Base-by-base conservation (phyloP, 2,329 filamentous ascomycete genomes). In the Apiospora kogelbergensis region DNA sequence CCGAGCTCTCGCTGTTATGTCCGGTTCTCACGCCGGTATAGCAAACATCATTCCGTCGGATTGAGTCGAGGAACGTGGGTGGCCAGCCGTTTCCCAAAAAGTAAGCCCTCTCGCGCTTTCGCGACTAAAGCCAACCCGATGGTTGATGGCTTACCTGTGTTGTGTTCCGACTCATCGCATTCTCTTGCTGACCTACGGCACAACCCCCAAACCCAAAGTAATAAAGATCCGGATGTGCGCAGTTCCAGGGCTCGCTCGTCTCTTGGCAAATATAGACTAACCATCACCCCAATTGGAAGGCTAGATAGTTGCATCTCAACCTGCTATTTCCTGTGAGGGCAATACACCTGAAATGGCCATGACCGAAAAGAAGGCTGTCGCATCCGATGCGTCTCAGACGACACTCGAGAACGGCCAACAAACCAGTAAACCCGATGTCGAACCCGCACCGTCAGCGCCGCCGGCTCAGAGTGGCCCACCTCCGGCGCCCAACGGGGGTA, bases 401-500 rank as follows among this genome's bases (percentile, higher is more conserved):
- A 60, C 26, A 33, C 26, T 60, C 53, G 53, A 60, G 53, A 60
- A 60, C 20, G 53, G 26, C 9, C 53, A 37, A 30, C 26, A 60
- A 22, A n/a, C 7, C 20, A 42, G 11, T 13, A 10, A 37, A 11
- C 20, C 7, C 30, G 53, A 60, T 60, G 20, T 60, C 26, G 53
- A 60, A 13, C 22, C 53, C 9, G 26, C 53, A n/a, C 26, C 48
- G 48, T 17, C 48, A 9, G 26, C 48, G 5, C 48, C 53, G 53
- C 17, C 46, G 10, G 46, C 46, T 17, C 46, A 37, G 20, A 30
- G 7, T 10, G 53, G 53, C 20, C 17, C 26, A n/a, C 17, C 53
- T 5, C 53, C 53, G 53, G 53, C 30, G 30, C 57, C 67, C 7
- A 65, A 68, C 24, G 67, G 67, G 2, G 67, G 67, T 13, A 20